phyloP scores from a whole-genome alignment of 495 filamentous ascomycete species.

The Annulohypoxylon bovei region DNA sequence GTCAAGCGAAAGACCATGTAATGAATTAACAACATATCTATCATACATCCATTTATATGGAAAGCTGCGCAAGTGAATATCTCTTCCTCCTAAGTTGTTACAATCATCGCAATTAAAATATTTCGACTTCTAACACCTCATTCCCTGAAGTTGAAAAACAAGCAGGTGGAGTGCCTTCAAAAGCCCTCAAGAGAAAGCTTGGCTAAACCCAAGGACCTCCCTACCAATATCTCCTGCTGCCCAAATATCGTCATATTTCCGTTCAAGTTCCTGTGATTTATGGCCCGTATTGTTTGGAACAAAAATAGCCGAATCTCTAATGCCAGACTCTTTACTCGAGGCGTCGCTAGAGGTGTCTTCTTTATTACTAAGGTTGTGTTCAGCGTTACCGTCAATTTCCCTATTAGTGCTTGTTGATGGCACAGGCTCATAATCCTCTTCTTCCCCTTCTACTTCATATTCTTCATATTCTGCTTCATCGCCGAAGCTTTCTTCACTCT shows the following conservation, averaged over 20 bases:
- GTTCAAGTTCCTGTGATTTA: not conserved
- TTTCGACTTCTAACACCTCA: not conserved
- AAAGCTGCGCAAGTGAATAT: not conserved
- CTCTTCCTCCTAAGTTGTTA: not conserved
- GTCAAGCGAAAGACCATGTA: not conserved
- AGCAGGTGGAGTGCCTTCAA: not conserved
- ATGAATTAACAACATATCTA: not conserved
- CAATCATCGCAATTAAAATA: not conserved
- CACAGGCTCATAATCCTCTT: not conserved
- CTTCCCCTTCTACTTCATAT: not conserved
- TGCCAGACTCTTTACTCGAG: not conserved
- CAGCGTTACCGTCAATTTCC: not conserved
- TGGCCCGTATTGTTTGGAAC: not conserved
- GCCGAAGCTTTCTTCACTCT: not conserved
- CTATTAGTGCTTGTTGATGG: not conserved
- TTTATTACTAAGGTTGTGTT: not conserved
- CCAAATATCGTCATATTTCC: not conserved
- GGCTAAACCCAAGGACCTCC: not conserved
- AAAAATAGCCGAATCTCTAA: conserved; percentile 7
- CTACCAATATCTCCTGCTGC: not conserved
- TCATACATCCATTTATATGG: not conserved
- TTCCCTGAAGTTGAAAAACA: not conserved
- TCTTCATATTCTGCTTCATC: not conserved
- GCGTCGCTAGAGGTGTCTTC: not conserved
- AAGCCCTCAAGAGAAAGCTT: not conserved